Percentiles rank a stretch among this genome's conserved stretches.
These are phyloP conservation scores for Agaricus sinodeliciosus DNA, from an alignment of 768 basidiomycete genomes.

Conservation along the genomic window DNA sequence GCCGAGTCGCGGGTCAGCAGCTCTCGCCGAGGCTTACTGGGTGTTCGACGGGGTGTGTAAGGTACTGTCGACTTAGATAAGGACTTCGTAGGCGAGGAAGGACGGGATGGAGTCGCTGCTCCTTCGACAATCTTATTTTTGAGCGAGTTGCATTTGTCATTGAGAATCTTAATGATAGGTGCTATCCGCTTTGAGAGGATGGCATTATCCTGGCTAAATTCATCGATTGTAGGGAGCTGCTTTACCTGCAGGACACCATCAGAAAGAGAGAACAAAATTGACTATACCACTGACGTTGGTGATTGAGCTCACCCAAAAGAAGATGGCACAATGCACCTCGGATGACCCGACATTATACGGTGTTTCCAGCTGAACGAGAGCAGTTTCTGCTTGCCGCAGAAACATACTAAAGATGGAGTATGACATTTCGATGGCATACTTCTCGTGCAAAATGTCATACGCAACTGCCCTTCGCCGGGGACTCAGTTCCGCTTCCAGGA, in stretches of 20 bases:
- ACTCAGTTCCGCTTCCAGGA: not conserved
- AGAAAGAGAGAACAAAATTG: not conserved
- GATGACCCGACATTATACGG: not conserved
- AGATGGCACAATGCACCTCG: not conserved
- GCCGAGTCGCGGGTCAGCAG: slow-evolving; percentile 11
- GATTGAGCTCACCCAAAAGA: slow-evolving; percentile 6
- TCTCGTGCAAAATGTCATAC: slow-evolving; percentile 3
- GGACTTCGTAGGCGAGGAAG: slow-evolving; percentile 6
- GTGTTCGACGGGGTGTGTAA: slow-evolving; percentile 7
- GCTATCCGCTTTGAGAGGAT: slow-evolving; percentile 9
- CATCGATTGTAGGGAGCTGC: slow-evolving; percentile 4
- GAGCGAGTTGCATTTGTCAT: slow-evolving; percentile 11
- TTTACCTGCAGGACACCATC: not conserved
- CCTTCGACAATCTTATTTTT: slow-evolving; percentile 11
- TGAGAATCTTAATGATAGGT: slow-evolving; percentile 7
- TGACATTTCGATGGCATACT: slow-evolving; percentile 1
- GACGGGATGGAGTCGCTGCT: slow-evolving; percentile 3
- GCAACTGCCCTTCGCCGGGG: not conserved
- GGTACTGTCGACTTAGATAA: not conserved
- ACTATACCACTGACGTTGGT: not conserved
- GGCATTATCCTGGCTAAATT: slow-evolving; percentile 11
- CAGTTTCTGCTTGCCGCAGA: slow-evolving; percentile 3
- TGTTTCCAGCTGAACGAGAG: slow-evolving; percentile 1
- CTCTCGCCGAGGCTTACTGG: slow-evolving; percentile 11
- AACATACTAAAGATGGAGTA: slow-evolving; percentile 1